Conservation (phyloP, 2,329 filamentous ascomycete species). For the Phyllosticta citribraziliensis region DNA sequence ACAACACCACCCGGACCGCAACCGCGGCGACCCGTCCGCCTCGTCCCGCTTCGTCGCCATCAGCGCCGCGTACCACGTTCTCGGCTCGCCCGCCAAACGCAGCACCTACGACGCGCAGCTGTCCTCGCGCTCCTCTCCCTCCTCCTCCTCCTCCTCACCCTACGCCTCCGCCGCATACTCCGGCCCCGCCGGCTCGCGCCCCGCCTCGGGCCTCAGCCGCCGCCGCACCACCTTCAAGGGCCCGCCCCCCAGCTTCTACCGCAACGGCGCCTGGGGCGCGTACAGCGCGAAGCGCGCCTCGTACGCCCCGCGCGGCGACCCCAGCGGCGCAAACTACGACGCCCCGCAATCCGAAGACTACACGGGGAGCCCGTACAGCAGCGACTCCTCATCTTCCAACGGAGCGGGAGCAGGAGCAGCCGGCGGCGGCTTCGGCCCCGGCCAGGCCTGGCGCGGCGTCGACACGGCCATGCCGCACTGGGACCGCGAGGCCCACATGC, state of each 20-base stretch:
- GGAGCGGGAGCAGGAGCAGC: slow-evolving; percentile 18
- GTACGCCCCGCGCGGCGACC: slow-evolving; percentile 1
- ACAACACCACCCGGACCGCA: slow-evolving; percentile 83
- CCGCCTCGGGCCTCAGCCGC: slow-evolving; percentile 70
- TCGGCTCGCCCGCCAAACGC: slow-evolving; percentile 65
- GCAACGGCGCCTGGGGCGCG: slow-evolving; percentile 66
- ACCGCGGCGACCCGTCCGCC: slow-evolving; percentile 64
- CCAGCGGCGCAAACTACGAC: neutral
- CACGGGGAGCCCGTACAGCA: slow-evolving; percentile 9
- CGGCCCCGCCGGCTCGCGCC: slow-evolving; percentile 65
- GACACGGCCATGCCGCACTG: slow-evolving; percentile 64
- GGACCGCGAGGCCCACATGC: slow-evolving; percentile 60
- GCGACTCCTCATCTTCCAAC: slow-evolving; percentile 10
- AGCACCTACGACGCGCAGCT: slow-evolving; percentile 70
- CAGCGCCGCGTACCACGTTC: slow-evolving; percentile 71
- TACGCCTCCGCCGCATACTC: slow-evolving; percentile 35
- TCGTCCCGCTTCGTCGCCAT: slow-evolving; percentile 70
- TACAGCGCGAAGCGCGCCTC: slow-evolving; percentile 47
- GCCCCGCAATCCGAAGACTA: neutral
- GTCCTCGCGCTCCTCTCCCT: slow-evolving; percentile 25
- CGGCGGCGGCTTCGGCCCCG: slow-evolving; percentile 50
- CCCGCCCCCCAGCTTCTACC: slow-evolving; percentile 83
- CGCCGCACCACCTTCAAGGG: slow-evolving; percentile 69
- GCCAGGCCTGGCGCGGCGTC: slow-evolving; percentile 39
- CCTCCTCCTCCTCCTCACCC: slow-evolving; percentile 22